Base-by-base conservation (phyloP, 768 basidiomycete species). In the Imleria badia region DNA sequence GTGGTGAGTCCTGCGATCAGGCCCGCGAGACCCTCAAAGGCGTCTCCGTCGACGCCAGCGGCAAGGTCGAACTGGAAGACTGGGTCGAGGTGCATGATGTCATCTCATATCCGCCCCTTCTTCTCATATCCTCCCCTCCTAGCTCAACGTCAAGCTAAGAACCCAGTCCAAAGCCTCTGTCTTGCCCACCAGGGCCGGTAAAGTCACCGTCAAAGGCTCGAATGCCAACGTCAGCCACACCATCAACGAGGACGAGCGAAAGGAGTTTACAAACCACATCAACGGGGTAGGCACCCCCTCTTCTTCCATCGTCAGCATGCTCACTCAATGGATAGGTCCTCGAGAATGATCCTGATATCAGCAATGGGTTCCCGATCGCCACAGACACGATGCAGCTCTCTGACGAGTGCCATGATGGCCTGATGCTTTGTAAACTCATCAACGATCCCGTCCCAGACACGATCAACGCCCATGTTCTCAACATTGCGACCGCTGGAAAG, bases 361-460 rank as follows among this genome's bases (percentile, higher is more conserved):
- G 84, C 19, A 73, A 76, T 54, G 82, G 94, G 40, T 82, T 92
- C 60, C 96, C 95, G 6, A 96, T 98, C 58, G 95, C 94, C 0
- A 95, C 94, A 9, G 82, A 92, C 51, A 98, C 94, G 19, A 97
- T 98, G 95, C 97, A 99, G 63, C 81, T 99, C 59, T 98, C 98
- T 66, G 97, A 98, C 67, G 97, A 98, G 72, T 91, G 88, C 73
- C 84, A 88, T 66, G 96, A 99, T 66, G 97, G 96, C 59, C 78
- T 99, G 67, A 86, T 99, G 63, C 88, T 99, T 30, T 97, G 91
- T 74, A 98, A 98, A 80, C 87, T 98, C 60, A 94, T 98, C 81
- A 96, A 99, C 73, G 96, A 99, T 75, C 96, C 97, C 41, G 97
- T 99, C 5, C 96, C 97, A 12, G 96, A 98, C 73, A 99, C 97